These are phyloP conservation scores for Fusarium nematophilum DNA, from an alignment of 2,329 filamentous ascomycete genomes.

Conservation along the genomic window DNA sequence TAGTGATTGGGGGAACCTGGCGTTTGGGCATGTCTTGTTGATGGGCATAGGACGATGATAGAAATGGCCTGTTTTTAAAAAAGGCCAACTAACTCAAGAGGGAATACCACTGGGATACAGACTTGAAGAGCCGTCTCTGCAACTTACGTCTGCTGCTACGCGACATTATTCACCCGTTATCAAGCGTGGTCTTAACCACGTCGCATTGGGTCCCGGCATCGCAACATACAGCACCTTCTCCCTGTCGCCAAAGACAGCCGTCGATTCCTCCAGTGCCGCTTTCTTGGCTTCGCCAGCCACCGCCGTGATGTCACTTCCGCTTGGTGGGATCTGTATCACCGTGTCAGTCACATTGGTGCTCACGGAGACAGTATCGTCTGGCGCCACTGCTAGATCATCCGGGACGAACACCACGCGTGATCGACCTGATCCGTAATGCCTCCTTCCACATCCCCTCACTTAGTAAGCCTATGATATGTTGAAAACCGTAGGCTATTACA, in stretches of 20 bases:
- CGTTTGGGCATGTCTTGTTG: constrained; percentile 40
- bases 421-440: too few relatives aligned
- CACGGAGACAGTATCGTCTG: constrained; percentile 33
- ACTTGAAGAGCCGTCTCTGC: constrained; percentile 15
- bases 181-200: constrained; percentile 25
- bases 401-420: constrained; percentile 19
- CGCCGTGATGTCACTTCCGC: background rate
- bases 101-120: constrained; percentile 8
- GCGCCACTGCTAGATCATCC: constrained; percentile 33
- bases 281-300: constrained; percentile 21
- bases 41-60: constrained; percentile 39
- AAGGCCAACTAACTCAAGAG: constrained; percentile 13
- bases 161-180: background rate
- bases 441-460: too few relatives aligned
- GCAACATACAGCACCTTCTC: constrained; percentile 28
- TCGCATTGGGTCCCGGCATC: constrained; percentile 26
- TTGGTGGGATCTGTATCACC: constrained; percentile 16
- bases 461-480: too few relatives aligned
- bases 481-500: too few relatives aligned
- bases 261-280: constrained; percentile 27
- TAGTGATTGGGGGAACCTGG: constrained; percentile 40
- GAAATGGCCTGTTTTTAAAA: constrained; percentile 30
- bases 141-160: background rate
- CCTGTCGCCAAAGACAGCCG: constrained; percentile 18
- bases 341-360: constrained; percentile 37